Evolutionary conservation across 78 protist genomes (phyloP), one percentile per base, ranked within the genome.

Genomic region (Speleostelium caveatum): DNA sequence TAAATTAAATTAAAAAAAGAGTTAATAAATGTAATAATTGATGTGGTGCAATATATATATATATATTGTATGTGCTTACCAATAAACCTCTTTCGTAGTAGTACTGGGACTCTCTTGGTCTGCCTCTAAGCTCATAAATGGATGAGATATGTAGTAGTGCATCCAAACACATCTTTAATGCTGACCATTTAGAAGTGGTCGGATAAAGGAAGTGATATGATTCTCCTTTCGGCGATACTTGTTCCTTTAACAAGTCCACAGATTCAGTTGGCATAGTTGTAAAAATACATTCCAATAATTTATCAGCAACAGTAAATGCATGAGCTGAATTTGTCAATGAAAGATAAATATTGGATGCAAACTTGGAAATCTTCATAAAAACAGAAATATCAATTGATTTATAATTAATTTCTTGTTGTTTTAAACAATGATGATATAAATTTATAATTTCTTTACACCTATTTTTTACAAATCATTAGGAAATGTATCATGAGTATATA

Each of bases 81-180:
- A n/a, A n/a, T 24, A 83, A 41, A 38, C 79, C 91, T 28, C 91
- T 36, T 69, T 83, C 91, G 42, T 83, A 83, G 39, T 69, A 60
- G n/a, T 83, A 83, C 10, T 83, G 91, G 0, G 91, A 77, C 56
- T 83, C 91, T 33, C 30, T 69, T 28, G 91, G 91, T 28, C 91
- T 24, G n/a, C 91, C 91, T 83, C 91, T 83, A 21, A 83, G 61
- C 32, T 83, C 91, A 33, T 68, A 83, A 8, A 83, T 59, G 41
- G 71, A 36, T 33, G 79, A 73, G 39, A 83, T 56, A 45, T 83
- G 91, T 39, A 83, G 21, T n/a, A 83, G n/a, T 6, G 91, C 53
- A n/a, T 83, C 79, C n/a, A 83, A 41, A 24, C 72, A 53, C 8
- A 71, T 56, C 21, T 65, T 67, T 14, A 83, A 63, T 28, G 78